phyloP scores from a whole-genome alignment of 345 rosid species.

The Eucalyptus rudis region DNA sequence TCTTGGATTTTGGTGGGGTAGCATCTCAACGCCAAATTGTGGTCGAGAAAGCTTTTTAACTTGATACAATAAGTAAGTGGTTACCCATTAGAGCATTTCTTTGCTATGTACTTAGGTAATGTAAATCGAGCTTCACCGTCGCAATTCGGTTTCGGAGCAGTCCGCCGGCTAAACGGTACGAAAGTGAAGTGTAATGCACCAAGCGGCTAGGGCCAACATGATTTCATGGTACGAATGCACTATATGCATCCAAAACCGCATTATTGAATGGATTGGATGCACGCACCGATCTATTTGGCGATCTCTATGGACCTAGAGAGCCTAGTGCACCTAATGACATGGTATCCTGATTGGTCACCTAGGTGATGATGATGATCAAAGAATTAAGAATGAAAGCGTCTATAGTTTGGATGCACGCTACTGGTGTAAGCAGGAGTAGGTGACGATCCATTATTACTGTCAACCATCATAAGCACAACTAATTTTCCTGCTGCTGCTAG shows the following conservation, averaged over 20 bases:
- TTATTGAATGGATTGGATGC: neutral
- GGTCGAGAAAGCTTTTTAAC: neutral
- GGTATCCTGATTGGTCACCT: neutral
- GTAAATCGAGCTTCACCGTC: neutral
- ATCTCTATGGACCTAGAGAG: neutral
- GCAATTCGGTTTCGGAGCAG: neutral
- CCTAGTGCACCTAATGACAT: neutral
- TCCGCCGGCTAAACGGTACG: neutral
- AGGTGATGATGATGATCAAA: neutral
- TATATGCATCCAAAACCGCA: neutral
- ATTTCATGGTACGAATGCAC: neutral
- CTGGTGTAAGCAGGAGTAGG: neutral
- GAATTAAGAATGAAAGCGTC: neutral
- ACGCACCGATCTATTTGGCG: too few species aligned
- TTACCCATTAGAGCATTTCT: neutral
- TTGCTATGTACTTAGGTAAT: neutral
- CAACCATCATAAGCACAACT: neutral
- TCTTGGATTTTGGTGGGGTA: neutral
- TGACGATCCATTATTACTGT: neutral
- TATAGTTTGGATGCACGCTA: neutral
- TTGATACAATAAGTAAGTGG: neutral
- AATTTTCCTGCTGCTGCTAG: neutral
- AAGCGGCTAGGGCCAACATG: neutral
- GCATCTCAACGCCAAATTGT: neutral
- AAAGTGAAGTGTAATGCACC: neutral